Percentiles rank a stretch among this genome's conserved stretches.
These are phyloP conservation scores for Mycena rosella DNA, from an alignment of 768 basidiomycete species.

Conservation along the genomic window DNA sequence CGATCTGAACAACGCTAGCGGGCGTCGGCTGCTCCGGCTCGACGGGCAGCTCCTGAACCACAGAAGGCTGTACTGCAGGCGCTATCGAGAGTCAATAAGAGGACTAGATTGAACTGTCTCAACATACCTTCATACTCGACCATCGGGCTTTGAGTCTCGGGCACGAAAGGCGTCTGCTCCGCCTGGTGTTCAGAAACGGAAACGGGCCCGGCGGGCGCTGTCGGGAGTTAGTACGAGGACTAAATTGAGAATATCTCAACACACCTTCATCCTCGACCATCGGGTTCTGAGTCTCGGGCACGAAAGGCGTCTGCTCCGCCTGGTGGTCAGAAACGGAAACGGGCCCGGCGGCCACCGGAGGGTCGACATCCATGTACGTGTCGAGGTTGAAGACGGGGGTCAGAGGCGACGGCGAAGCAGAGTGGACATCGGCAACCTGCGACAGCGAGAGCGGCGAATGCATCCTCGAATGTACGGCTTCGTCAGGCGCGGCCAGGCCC, in stretches of 20 bases:
- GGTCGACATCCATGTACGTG: conserved; percentile 25
- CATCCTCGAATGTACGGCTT: not conserved
- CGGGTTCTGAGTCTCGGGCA: not conserved
- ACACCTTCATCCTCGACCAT: not conserved
- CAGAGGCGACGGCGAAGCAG: conserved; percentile 21
- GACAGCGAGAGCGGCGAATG: conserved; percentile 30
- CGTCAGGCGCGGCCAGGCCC: not conserved
- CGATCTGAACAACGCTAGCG: not conserved
- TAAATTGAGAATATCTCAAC: not conserved
- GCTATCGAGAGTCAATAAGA: not conserved
- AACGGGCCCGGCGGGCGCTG: not conserved
- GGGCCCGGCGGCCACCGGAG: not conserved
- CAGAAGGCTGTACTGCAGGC: not conserved
- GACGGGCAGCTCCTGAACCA: not conserved
- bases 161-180: not conserved
- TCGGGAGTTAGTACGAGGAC: not conserved
- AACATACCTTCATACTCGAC: conserved; percentile 1
- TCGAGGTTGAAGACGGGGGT: conserved; percentile 25
- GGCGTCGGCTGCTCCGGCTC: not conserved
- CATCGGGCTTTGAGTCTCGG: not conserved
- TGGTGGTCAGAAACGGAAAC: not conserved
- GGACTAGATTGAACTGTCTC: not conserved
- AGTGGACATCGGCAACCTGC: conserved; percentile 24
- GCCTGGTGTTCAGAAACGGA: not conserved
- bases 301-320: not conserved